Conservation (phyloP, 2,329 filamentous ascomycete genomes). For the Fusarium veterinarium region DNA sequence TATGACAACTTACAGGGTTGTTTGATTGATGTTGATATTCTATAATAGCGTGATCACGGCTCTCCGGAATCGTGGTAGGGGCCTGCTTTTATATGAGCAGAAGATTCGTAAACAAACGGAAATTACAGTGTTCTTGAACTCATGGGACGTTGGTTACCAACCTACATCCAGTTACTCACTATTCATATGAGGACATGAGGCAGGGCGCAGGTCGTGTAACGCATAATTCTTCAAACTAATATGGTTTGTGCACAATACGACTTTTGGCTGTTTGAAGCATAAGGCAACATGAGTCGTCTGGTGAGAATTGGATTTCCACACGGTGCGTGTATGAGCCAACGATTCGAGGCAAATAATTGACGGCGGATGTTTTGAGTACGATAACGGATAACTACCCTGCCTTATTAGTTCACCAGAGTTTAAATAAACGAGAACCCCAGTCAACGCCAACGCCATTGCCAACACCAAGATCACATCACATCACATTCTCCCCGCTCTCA, state of each 20-base stretch:
- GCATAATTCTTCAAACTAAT: neutral
- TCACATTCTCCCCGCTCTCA: neutral
- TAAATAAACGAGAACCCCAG: neutral
- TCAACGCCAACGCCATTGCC: neutral
- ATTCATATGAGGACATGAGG: neutral
- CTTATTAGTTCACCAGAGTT: neutral
- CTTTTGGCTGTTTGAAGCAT: neutral
- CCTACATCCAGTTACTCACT: neutral
- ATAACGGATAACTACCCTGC: neutral
- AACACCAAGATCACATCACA: slow-evolving; percentile 4
- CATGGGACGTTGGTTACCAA: neutral
- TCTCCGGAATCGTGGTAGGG: neutral
- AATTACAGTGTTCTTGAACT: neutral
- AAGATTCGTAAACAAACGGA: neutral
- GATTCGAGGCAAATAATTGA: neutral
- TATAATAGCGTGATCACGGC: neutral
- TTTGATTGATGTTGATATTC: neutral
- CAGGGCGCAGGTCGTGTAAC: neutral
- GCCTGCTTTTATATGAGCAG: neutral
- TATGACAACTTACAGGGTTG: neutral
- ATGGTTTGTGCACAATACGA: neutral
- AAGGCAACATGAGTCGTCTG: neutral
- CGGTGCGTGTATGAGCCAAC: neutral
- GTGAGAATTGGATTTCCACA: neutral
- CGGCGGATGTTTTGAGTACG: neutral